phyloP scores from a whole-genome alignment of 208 protist species.

The Angomonas ambiguus region DNA sequence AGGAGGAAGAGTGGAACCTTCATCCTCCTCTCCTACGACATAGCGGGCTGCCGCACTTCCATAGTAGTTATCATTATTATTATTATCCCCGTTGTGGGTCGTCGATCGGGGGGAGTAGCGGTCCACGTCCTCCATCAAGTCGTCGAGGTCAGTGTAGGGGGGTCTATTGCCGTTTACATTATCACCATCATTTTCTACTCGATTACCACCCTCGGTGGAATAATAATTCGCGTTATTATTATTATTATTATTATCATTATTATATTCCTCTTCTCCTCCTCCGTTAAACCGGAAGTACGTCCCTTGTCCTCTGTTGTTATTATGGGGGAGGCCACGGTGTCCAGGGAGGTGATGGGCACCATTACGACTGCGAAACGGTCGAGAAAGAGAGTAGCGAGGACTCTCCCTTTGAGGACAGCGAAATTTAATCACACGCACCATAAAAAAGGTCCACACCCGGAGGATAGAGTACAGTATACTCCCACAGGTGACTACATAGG shows the following conservation, averaged over 20 bases:
- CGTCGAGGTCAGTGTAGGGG: not conserved
- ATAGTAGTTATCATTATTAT: slow-evolving; percentile 6
- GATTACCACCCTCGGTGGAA: not conserved
- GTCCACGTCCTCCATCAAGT: not conserved
- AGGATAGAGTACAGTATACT: slow-evolving; percentile 68
- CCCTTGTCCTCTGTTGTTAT: not conserved
- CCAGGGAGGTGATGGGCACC: not conserved
- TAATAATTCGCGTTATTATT: not conserved
- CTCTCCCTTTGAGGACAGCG: slow-evolving; percentile 13
- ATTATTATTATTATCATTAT: not conserved
- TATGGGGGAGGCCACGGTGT: not conserved
- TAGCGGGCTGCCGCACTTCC: not conserved
- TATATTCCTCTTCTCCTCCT: not conserved
- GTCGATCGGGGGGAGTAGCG: not conserved
- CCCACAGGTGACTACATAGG: slow-evolving; percentile 67
- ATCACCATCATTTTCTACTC: not conserved
- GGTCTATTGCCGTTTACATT: no score
- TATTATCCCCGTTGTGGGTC: not conserved
- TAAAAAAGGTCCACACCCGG: slow-evolving; percentile 80
- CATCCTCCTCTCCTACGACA: not conserved
- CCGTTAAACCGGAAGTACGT: not conserved
- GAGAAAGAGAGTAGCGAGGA: slow-evolving; percentile 9
- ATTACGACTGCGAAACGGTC: slow-evolving; percentile 14
- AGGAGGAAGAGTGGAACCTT: no score
- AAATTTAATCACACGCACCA: slow-evolving; percentile 80